Conservation (phyloP, 371 early-diverging fungal species). For the Apophysomyces elegans region DNA sequence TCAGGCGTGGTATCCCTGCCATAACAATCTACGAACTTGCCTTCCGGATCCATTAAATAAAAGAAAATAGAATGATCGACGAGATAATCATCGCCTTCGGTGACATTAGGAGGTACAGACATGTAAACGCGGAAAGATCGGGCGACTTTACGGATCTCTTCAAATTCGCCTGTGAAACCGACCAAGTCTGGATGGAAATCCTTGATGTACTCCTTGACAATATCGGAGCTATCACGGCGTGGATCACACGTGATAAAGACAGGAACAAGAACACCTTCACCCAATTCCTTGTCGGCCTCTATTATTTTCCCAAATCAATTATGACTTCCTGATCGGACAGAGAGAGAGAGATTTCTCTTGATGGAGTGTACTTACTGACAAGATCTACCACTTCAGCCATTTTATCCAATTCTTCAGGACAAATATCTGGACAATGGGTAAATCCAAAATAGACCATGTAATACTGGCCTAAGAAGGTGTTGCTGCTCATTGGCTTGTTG, state of each 20-base stretch:
- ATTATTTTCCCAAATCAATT: slow-evolving; percentile 17
- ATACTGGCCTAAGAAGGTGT: slow-evolving; percentile 76
- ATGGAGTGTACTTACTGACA: slow-evolving; percentile 59
- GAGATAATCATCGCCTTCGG: slow-evolving; percentile 90
- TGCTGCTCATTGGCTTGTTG: slow-evolving; percentile 34
- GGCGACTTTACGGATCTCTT: slow-evolving; percentile 83
- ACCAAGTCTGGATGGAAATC: slow-evolving; percentile 94
- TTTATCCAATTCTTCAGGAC: slow-evolving; percentile 98
- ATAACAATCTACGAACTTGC: slow-evolving; percentile 89
- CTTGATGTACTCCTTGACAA: slow-evolving; percentile 85
- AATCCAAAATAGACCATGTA: slow-evolving; percentile 97
- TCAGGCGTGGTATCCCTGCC: slow-evolving; percentile 77
- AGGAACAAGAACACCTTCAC: slow-evolving; percentile 73
- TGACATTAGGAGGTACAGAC: slow-evolving; percentile 82
- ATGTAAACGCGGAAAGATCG: slow-evolving; percentile 95
- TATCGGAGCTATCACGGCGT: slow-evolving; percentile 86
- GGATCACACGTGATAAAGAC: slow-evolving; percentile 98
- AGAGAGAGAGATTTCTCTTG: background rate
- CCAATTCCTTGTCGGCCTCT: slow-evolving; percentile 55
- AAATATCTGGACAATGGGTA: slow-evolving; percentile 98
- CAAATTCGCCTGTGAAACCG: slow-evolving; percentile 90
- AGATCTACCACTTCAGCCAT: slow-evolving; percentile 90
- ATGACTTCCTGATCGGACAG: background rate
- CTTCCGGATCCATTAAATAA: slow-evolving; percentile 94
- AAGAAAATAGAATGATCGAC: slow-evolving; percentile 99